Evolutionary conservation across 192 early-diverging fungal genomes (phyloP).

Genomic region (Entophlyctis luteolus): DNA sequence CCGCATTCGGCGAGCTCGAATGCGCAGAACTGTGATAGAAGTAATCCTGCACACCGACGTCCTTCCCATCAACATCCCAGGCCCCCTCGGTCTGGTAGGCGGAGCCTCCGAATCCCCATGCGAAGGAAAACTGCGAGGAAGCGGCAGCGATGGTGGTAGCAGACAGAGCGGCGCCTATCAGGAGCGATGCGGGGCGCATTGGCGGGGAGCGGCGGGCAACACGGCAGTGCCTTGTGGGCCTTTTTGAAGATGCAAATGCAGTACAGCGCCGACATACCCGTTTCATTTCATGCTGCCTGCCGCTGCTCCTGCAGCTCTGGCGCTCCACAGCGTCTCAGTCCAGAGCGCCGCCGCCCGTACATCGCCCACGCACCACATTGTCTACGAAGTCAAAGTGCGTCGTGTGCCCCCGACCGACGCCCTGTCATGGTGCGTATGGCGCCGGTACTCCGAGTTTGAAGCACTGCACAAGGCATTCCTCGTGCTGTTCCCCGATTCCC

Average conservation of each 20-base stretch:
- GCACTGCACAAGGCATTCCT: constrained; percentile 60
- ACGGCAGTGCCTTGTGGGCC: too few species aligned
- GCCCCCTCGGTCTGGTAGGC: constrained; percentile 49
- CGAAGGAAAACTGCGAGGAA: too few species aligned
- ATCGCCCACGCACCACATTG: constrained; percentile 62
- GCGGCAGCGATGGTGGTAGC: too few species aligned
- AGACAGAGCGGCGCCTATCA: too few species aligned
- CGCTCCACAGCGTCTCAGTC: too few species aligned
- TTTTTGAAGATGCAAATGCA: too few species aligned
- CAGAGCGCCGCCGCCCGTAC: too few species aligned
- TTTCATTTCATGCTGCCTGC: too few species aligned
- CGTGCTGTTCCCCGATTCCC: constrained; percentile 61
- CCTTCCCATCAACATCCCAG: constrained; percentile 42
- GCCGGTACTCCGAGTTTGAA: constrained; percentile 67
- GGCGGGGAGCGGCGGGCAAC: too few species aligned
- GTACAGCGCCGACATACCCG: too few species aligned
- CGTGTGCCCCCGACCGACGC: constrained; percentile 52
- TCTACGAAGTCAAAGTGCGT: constrained; percentile 70
- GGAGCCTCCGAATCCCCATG: constrained; percentile 14
- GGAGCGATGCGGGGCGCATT: too few species aligned
- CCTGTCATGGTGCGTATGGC: constrained; percentile 83
- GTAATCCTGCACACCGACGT: neutral
- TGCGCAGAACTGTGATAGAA: neutral
- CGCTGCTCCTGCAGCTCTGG: too few species aligned
- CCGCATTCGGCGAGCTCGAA: neutral